Percentiles rank a stretch among this genome's conserved stretches.
Conservation (phyloP, 2,329 filamentous ascomycete species). For the Penicillium sp. region DNA sequence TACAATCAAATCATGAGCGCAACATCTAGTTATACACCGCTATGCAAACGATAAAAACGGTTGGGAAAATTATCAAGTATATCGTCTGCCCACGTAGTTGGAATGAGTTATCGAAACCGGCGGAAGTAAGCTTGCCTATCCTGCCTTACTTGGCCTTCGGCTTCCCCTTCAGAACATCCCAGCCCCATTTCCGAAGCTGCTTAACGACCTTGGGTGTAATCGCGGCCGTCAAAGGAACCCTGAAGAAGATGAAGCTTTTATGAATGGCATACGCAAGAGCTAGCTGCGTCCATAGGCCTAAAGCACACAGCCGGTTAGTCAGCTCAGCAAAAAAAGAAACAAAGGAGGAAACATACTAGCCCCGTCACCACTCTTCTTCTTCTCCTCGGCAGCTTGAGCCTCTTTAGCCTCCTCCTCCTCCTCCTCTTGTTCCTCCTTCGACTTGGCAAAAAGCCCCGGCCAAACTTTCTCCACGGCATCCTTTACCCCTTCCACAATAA, state of each 20-base stretch:
- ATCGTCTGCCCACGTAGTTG: not conserved
- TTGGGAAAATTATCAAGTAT: not conserved
- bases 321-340: not conserved
- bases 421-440: constrained; percentile 60
- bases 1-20: constrained; percentile 27
- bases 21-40: constrained; percentile 24
- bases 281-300: constrained; percentile 80
- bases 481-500: constrained; percentile 46
- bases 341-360: constrained; percentile 63
- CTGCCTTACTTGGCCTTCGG: constrained; percentile 38
- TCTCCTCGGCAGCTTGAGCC: constrained; percentile 61
- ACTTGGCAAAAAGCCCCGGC: constrained; percentile 34
- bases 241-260: constrained; percentile 95
- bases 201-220: constrained; percentile 95
- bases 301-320: not conserved
- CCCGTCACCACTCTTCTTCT: constrained; percentile 63
- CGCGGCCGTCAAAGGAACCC: constrained; percentile 90
- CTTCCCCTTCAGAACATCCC: constrained; percentile 85
- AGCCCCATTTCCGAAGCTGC: constrained; percentile 83
- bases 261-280: constrained; percentile 95
- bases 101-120: not conserved
- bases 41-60: constrained; percentile 26
- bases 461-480: constrained; percentile 40
- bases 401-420: constrained; percentile 23
- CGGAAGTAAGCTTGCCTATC: not conserved